These are phyloP conservation scores for Boletus vermiculosoides DNA, from an alignment of 768 basidiomycete species.

Conservation along the genomic window DNA sequence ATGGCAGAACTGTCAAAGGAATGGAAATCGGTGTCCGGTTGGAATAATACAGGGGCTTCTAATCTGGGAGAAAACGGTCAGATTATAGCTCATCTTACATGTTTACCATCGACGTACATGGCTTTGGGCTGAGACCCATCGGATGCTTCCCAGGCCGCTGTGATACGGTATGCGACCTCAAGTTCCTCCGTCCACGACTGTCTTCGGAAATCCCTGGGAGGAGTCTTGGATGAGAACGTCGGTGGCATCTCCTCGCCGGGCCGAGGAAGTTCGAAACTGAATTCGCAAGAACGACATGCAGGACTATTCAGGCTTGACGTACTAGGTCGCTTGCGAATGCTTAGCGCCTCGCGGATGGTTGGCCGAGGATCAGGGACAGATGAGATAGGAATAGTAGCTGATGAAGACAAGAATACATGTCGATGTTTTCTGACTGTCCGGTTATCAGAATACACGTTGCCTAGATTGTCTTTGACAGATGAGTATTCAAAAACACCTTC, in stretches of 20 bases:
- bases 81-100: not conserved
- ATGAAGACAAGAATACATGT: constrained; percentile 52
- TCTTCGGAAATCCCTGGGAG: constrained; percentile 26
- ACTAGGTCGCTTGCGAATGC: constrained; percentile 49
- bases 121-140: constrained; percentile 43
- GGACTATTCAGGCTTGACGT: constrained; percentile 38
- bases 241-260: constrained; percentile 62
- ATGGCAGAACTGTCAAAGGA: constrained; percentile 48
- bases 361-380: constrained; percentile 21
- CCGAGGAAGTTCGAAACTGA: constrained; percentile 56
- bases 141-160: constrained; percentile 56
- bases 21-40: constrained; percentile 59
- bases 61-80: constrained; percentile 40
- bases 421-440: constrained; percentile 28
- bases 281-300: constrained; percentile 38
- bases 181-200: constrained; percentile 34
- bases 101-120: constrained; percentile 42
- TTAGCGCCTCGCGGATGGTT: constrained; percentile 32
- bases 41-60: constrained; percentile 62
- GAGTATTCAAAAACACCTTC: constrained; percentile 59
- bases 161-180: constrained; percentile 54
- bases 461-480: constrained; percentile 23
- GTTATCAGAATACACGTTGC: constrained; percentile 21
- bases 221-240: constrained; percentile 46
- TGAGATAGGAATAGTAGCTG: constrained; percentile 43